Evolutionary conservation across 805 yeast species (phyloP), one percentile per base, ranked within the genome.

Genomic region (Schizosaccharomyces lindneri): DNA sequence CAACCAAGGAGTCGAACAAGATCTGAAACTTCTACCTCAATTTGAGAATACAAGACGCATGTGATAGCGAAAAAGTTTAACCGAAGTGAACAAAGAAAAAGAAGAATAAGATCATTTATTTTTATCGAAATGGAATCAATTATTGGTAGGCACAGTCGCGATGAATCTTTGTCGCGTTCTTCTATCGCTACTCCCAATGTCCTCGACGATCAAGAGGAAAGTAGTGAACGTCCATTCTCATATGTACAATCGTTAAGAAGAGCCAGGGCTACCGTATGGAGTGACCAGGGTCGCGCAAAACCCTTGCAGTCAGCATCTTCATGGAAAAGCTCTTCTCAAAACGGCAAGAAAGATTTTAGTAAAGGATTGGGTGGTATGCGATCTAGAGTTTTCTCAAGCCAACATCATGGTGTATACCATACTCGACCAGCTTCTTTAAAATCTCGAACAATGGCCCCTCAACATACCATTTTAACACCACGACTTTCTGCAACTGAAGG

Each of bases 221-320:
- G n/a, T 46, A 24, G 51, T 46, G 21, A 36, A 36, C 41, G 27
- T 13, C 21, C 51, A 2, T 46, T 46, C n/a, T 51, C 57, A n/a
- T 59, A 59, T 32, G 61, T 59, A 6, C 61, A 59, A 36, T 19
- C 29, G 4, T 21, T 59, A 15, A 21, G 61, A 17, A 21, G 61
- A 21, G 55, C 51, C 5, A 59, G 43, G 36, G 61, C 61, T 13
- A 59, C 61, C 27, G 61, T 59, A 15, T 59, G 61, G 61, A 43
- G 55, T 31, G 61, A 59, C 17, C 55, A 24, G 15, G 61, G 61
- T 27, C 61, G 60, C 9, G 43, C 36, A n/a, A 43, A 39, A 9
- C 43, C 48, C n/a, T 21, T 41, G 29, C 27, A 57, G 19, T 39
- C 60, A 5, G 13, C 21, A 6, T 7, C 24, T 15, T 57, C 60